Base-by-base conservation (phyloP, 2,329 filamentous ascomycete genomes). In the Pseudocercospora fijiensis region DNA sequence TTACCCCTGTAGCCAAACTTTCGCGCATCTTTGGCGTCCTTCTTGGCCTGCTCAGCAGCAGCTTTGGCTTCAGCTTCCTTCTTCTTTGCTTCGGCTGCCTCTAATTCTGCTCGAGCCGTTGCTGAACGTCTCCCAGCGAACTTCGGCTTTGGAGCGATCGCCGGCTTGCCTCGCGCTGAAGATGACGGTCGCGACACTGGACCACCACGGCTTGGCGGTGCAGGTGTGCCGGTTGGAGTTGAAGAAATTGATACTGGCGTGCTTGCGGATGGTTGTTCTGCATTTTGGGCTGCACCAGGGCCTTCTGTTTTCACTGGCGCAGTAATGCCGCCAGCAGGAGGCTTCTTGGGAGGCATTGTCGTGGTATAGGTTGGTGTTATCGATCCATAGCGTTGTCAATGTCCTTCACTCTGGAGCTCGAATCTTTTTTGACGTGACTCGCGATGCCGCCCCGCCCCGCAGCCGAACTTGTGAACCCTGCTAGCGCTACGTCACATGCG, bases 91-190 rank as follows among this genome's bases (percentile, higher is more conserved):
- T 75, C 75, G 51, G 76, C 76, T 41, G 78, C 76, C 62, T 78
- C 77, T 24, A 78, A 71, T 56, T 80, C 78, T 28, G 78, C 79
- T 62, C 80, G 74, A 52, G 78, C 77, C 47, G 78, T 76, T 65
- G 80, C 79, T 64, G 78, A 81, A 60, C 80, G 71, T 58, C 80
- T 75, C 11, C 78, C 79, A 16, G 75, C 78, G 62, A 79, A 80
- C 41, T 77, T 78, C 4, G 80, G 80, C 57, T 76, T 74, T 37
- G 37, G 67, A 52, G 70, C 67, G 11, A 69, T 63, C 2, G 63
- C 67, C 51, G 66, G 60, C 22, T 67, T 68, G 27, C 64, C 60
- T 41, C 64, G 55, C 8, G 58, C 53, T 30, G 67, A 57, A 5
- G 67, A 59, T 24, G 62, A 64, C 18, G 67, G 65, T 49, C 65